A percentile compares a stretch with the other conserved stretches of the same genome.
phyloP scores from a whole-genome alignment of 2,329 filamentous ascomycete genomes.

The Pyrenochaeta sp. region DNA sequence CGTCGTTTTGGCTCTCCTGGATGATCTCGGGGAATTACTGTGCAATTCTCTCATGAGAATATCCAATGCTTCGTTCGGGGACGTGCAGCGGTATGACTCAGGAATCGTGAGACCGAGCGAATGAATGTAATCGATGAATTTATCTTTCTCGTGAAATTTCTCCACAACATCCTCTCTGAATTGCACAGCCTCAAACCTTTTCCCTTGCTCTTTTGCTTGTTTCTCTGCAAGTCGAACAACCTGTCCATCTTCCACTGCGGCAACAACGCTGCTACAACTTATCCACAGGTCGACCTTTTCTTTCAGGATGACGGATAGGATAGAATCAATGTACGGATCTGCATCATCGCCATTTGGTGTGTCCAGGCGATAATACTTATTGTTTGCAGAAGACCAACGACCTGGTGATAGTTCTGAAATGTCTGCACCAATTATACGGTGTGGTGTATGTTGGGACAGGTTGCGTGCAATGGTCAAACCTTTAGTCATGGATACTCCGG shows the following conservation, averaged over 20 bases:
- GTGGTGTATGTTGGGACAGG: slow-evolving; percentile 68
- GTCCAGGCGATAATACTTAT: slow-evolving; percentile 62
- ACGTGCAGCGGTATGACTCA: slow-evolving; percentile 61
- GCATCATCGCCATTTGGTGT: slow-evolving; percentile 44
- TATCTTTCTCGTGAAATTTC: slow-evolving; percentile 70
- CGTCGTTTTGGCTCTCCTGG: slow-evolving; percentile 10
- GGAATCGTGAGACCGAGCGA: slow-evolving; percentile 53
- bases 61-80: slow-evolving; percentile 60
- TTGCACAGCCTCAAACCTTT: slow-evolving; percentile 69
- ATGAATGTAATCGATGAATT: slow-evolving; percentile 68
- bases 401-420: slow-evolving; percentile 52
- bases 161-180: slow-evolving; percentile 66
- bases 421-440: slow-evolving; percentile 77
- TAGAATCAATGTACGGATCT: slow-evolving; percentile 62
- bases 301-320: slow-evolving; percentile 66
- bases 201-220: slow-evolving; percentile 58
- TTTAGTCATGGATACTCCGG: slow-evolving; percentile 76
- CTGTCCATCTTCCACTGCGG: slow-evolving; percentile 71
- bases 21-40: slow-evolving; percentile 1
- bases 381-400: slow-evolving; percentile 67
- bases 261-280: slow-evolving; percentile 73
- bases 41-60: slow-evolving; percentile 54
- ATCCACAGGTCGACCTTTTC: slow-evolving; percentile 77
- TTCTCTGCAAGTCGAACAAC: slow-evolving; percentile 62
- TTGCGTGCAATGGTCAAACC: slow-evolving; percentile 72